Evolutionary conservation across 2,329 filamentous ascomycete genomes (phyloP).

Genomic region (Phyllosticta citribraziliensis): DNA sequence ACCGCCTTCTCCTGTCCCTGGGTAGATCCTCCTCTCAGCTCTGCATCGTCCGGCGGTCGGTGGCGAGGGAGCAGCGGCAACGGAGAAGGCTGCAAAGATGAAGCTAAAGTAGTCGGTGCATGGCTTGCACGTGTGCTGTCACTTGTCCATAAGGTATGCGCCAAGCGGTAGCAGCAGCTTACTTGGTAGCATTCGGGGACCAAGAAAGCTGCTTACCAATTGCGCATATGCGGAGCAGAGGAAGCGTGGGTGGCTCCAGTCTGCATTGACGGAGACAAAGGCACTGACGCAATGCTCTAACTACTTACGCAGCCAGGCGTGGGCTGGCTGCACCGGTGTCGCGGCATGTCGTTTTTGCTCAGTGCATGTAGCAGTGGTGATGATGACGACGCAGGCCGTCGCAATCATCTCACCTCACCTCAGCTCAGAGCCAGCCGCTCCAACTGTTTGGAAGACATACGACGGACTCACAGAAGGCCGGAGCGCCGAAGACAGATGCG

Average conservation of each 20-base stretch:
- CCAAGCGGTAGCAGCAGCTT: not conserved
- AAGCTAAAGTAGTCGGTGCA: not conserved
- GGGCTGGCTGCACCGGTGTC: not conserved
- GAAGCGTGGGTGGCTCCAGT: not conserved
- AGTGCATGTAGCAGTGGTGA: not conserved
- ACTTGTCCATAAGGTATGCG: not conserved
- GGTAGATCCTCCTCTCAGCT: not conserved
- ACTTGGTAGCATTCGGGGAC: not conserved
- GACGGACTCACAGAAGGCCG: not conserved
- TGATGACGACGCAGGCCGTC: not conserved
- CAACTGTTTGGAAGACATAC: not conserved
- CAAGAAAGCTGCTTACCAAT: not conserved
- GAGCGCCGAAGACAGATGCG: not conserved
- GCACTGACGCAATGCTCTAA: not conserved
- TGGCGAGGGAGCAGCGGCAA: not conserved
- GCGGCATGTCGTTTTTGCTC: not conserved
- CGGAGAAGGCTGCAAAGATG: not conserved
- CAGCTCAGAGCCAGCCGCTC: not conserved
- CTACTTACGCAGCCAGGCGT: not conserved
- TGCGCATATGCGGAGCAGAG: not conserved
- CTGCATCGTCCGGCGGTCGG: not conserved
- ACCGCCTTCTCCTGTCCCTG: not conserved
- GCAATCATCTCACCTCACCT: not conserved
- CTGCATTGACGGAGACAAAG: not conserved
- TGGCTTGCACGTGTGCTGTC: not conserved